Evolutionary conservation across 2,329 filamentous ascomycete genomes (phyloP).

Genomic region (Neophaeococcomyces mojaviensis): DNA sequence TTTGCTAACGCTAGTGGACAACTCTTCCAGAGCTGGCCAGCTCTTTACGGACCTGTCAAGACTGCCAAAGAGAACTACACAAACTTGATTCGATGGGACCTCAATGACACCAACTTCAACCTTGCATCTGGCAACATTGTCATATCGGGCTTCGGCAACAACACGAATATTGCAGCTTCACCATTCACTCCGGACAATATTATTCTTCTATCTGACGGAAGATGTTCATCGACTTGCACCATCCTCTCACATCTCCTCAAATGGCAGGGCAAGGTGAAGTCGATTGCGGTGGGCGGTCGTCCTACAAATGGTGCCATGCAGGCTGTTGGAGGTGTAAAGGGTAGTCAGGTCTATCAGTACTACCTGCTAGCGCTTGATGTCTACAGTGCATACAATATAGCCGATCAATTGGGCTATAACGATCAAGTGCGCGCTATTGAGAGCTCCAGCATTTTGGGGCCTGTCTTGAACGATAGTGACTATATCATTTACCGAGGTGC

Average conservation of each 20-base stretch:
- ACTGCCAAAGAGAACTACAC: slow-evolving; percentile 30
- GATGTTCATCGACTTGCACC: slow-evolving; percentile 54
- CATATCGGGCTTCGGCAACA: slow-evolving; percentile 28
- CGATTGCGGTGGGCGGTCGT: slow-evolving; percentile 53
- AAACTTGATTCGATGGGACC: slow-evolving; percentile 21
- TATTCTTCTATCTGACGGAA: slow-evolving; percentile 45
- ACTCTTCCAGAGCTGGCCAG: neutral
- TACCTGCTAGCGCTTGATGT: neutral
- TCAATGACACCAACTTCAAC: slow-evolving; percentile 24
- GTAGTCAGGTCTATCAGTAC: slow-evolving; percentile 24
- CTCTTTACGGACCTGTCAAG: slow-evolving; percentile 1
- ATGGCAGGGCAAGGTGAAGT: slow-evolving; percentile 42
- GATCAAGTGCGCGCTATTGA: neutral
- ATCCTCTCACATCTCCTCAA: slow-evolving; percentile 51
- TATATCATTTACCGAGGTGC: slow-evolving; percentile 1
- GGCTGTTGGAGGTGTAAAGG: slow-evolving; percentile 55
- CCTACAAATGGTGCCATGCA: slow-evolving; percentile 50
- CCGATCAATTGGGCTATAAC: neutral
- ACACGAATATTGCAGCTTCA: slow-evolving; percentile 22
- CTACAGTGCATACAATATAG: neutral
- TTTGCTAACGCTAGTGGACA: neutral
- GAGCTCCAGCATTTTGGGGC: neutral
- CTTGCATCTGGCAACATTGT: slow-evolving; percentile 21
- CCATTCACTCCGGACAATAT: slow-evolving; percentile 30
- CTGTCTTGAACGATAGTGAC: neutral